Percentiles rank a stretch among this genome's conserved stretches.
phyloP scores from a whole-genome alignment of 2,329 filamentous ascomycete genomes.

The Hymenotorrendiella dingleyae region DNA sequence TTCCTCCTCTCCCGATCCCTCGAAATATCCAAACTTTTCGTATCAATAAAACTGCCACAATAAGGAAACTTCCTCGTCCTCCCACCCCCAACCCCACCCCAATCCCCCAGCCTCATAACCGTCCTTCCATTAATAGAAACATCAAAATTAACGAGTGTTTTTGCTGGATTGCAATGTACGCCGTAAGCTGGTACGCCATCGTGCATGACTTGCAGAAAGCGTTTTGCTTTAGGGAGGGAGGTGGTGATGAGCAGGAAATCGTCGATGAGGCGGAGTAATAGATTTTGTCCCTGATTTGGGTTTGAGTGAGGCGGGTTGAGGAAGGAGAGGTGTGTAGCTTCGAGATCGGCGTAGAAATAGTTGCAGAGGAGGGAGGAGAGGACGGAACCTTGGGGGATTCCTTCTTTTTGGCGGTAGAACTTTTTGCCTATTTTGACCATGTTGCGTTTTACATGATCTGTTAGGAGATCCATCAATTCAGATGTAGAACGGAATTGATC shows the following conservation, averaged over 20 bases:
- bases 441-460: conserved; percentile 77
- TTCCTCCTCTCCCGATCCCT: conserved; percentile 57
- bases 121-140: conserved; percentile 46
- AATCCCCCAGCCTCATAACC: conserved; percentile 47
- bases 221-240: conserved; percentile 56
- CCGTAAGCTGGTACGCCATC: conserved; percentile 73
- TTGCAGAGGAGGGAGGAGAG: conserved; percentile 85
- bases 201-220: conserved; percentile 78
- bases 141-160: conserved; percentile 83
- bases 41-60: conserved; percentile 76
- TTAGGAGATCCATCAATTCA: conserved; percentile 62
- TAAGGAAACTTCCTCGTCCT: conserved; percentile 67
- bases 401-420: conserved; percentile 78
- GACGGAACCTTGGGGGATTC: conserved; percentile 90
- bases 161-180: conserved; percentile 66
- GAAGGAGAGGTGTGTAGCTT: conserved; percentile 64
- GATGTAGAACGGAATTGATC: conserved; percentile 51
- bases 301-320: no score
- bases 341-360: conserved; percentile 90
- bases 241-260: conserved; percentile 88
- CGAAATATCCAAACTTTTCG: conserved; percentile 64
- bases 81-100: no score
- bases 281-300: conserved; percentile 45
- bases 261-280: conserved; percentile 80
- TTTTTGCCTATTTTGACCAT: conserved; percentile 84